These are phyloP conservation scores for Grosmannia serpens DNA, from an alignment of 2,329 filamentous ascomycete species.

Conservation along the genomic window DNA sequence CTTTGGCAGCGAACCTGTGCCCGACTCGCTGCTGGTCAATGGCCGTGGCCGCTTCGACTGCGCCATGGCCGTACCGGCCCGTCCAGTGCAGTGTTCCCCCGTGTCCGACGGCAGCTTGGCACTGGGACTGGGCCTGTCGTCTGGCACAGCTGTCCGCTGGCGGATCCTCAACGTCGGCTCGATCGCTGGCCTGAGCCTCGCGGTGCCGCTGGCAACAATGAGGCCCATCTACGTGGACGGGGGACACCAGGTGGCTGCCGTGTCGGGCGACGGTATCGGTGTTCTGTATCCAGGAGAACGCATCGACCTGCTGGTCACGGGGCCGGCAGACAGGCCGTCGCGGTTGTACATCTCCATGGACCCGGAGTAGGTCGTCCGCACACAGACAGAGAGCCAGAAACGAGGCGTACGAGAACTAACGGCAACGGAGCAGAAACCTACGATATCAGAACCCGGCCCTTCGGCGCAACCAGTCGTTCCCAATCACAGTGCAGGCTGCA, in stretches of 20 bases:
- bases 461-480: neutral
- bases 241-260: conserved; percentile 3
- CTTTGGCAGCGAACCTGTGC: conserved; percentile 7
- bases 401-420: neutral
- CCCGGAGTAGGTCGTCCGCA: neutral
- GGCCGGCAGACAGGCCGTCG: neutral
- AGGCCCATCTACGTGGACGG: conserved; percentile 9
- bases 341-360: neutral
- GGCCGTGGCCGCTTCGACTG: conserved; percentile 7
- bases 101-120: neutral
- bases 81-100: neutral
- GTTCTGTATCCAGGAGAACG: conserved; percentile 3
- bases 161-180: conserved; percentile 12
- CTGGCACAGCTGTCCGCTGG: neutral
- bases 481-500: neutral
- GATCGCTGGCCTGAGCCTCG: conserved; percentile 10
- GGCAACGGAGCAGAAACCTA: neutral
- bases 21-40: conserved; percentile 9
- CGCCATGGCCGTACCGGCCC: conserved; percentile 1
- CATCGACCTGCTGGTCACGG: neutral
- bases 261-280: neutral
- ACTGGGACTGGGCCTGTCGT: neutral
- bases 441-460: neutral
- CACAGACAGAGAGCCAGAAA: neutral
- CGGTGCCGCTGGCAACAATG: conserved; percentile 2